Evolutionary conservation across 2,329 filamentous ascomycete genomes (phyloP).

Genomic region (Coniochaeta sp.): DNA sequence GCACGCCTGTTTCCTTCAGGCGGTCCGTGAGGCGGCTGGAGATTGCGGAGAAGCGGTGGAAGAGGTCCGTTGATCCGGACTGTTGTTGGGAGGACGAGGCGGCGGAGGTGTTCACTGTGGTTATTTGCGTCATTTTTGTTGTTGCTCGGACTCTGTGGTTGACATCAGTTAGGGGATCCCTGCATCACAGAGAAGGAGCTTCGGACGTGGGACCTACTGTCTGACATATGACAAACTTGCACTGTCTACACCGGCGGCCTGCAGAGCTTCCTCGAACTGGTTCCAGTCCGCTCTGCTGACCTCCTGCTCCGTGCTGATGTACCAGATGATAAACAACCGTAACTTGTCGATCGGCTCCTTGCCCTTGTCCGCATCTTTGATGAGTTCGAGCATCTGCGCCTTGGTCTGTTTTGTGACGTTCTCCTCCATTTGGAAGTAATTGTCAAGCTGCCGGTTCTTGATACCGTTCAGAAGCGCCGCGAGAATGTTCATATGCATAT

Average conservation of each 20-base stretch:
- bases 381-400: slow-evolving; percentile 76
- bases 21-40: slow-evolving; percentile 88
- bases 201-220: slow-evolving; percentile 48
- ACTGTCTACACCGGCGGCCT: slow-evolving; percentile 66
- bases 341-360: slow-evolving; percentile 83
- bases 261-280: slow-evolving; percentile 77
- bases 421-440: slow-evolving; percentile 93
- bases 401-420: slow-evolving; percentile 88
- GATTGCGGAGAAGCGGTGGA: slow-evolving; percentile 87
- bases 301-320: slow-evolving; percentile 86
- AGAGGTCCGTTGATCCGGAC: slow-evolving; percentile 64
- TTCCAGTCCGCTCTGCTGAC: slow-evolving; percentile 75
- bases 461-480: slow-evolving; percentile 71
- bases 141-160: slow-evolving; percentile 67
- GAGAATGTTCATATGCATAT: slow-evolving; percentile 99
- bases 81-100: slow-evolving; percentile 53
- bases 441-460: slow-evolving; percentile 90
- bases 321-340: slow-evolving; percentile 94
- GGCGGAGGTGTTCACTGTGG: slow-evolving; percentile 69
- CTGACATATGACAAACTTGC: slow-evolving; percentile 78
- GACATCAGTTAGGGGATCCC: slow-evolving; percentile 2
- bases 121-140: slow-evolving; percentile 97
- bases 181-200: not conserved
- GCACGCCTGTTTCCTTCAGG: slow-evolving; percentile 81
- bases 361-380: slow-evolving; percentile 76